These are phyloP conservation scores for Sphenostylis stenocarpa DNA, from an alignment of 306 rosid species.

Conservation along the genomic window DNA sequence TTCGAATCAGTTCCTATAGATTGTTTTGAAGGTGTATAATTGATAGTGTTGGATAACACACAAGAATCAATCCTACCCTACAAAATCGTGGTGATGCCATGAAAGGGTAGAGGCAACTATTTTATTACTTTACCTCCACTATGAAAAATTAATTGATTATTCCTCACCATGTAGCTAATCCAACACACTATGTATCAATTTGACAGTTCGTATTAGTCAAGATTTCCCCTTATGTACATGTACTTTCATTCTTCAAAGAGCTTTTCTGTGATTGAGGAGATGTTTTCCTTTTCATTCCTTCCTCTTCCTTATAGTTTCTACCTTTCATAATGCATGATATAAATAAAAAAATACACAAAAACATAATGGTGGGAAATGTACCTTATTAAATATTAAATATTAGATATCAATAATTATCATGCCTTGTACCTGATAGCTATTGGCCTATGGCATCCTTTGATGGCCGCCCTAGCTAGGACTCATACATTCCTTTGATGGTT, in stretches of 20 bases:
- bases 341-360: neutral
- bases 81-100: neutral
- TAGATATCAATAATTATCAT: neutral
- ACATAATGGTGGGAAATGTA: conserved; percentile 15
- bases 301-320: conserved; percentile 7
- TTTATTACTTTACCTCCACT: neutral
- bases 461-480: conserved; percentile 3
- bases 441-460: neutral
- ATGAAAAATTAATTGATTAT: no score
- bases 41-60: neutral
- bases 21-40: neutral
- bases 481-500: neutral
- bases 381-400: conserved; percentile 2
- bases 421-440: neutral
- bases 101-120: neutral
- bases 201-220: neutral
- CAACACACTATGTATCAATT: neutral
- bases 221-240: neutral
- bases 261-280: conserved; percentile 12
- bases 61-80: neutral
- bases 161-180: neutral
- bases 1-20: neutral
- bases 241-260: neutral
- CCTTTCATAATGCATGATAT: conserved; percentile 9
- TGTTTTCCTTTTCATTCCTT: neutral